phyloP scores from a whole-genome alignment of 2,329 filamentous ascomycete genomes.

The Zymoseptoria crescenta region DNA sequence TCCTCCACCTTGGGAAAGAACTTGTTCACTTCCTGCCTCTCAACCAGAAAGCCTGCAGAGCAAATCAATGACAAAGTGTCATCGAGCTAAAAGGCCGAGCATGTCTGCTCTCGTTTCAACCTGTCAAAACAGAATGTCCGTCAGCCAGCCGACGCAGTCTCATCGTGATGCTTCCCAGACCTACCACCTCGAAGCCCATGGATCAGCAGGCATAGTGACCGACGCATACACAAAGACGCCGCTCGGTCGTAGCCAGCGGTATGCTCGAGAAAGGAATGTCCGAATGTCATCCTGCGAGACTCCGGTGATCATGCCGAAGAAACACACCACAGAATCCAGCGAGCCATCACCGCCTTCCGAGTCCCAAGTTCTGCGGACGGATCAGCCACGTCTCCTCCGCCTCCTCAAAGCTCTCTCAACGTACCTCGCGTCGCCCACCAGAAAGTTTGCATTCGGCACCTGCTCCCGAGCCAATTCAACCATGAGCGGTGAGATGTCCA shows the following conservation, averaged over 20 bases:
- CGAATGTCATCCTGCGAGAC: slow-evolving; percentile 12
- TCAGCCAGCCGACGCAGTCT: slow-evolving; percentile 1
- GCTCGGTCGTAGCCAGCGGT: slow-evolving; percentile 10
- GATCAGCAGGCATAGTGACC: slow-evolving; percentile 5
- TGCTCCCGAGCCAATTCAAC: slow-evolving; percentile 17
- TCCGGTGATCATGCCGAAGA: slow-evolving; percentile 8
- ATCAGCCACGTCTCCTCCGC: neutral
- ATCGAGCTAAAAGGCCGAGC: neutral
- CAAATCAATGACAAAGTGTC: slow-evolving; percentile 2
- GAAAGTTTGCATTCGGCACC: slow-evolving; percentile 4
- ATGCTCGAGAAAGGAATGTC: slow-evolving; percentile 7
- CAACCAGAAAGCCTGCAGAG: slow-evolving; percentile 7
- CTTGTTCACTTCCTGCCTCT: slow-evolving; percentile 4
- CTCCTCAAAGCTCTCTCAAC: neutral
- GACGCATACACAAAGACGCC: slow-evolving; percentile 11
- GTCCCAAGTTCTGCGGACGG: slow-evolving; percentile 1
- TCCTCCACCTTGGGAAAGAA: slow-evolving; percentile 8
- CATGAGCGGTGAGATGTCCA: slow-evolving; percentile 28
- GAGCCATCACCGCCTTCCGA: neutral
- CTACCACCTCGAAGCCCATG: slow-evolving; percentile 4
- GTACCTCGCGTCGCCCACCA: neutral
- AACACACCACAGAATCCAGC: slow-evolving; percentile 5
- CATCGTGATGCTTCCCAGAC: neutral
- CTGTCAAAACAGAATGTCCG: neutral
- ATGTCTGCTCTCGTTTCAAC: neutral